A percentile compares a stretch with the other conserved stretches of the same genome.
phyloP scores from a whole-genome alignment of 169 alveolate species.

The Cryptosporidium xiaoi region DNA sequence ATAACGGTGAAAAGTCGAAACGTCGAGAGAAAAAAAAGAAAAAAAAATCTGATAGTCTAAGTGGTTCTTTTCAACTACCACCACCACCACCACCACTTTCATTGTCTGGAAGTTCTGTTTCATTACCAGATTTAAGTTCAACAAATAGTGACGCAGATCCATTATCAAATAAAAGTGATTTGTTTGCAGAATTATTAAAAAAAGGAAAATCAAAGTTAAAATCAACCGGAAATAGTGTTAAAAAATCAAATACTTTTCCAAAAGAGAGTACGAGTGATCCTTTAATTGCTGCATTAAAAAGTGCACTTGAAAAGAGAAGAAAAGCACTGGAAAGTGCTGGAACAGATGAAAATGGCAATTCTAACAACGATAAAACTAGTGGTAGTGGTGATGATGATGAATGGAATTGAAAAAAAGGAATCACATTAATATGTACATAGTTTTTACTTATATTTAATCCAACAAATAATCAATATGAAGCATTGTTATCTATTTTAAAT shows the following conservation, averaged over 20 bases:
- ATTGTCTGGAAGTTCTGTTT: neutral
- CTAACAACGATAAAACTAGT: conserved; percentile 23
- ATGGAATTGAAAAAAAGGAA: no score
- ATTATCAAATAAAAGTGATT: neutral
- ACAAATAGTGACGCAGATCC: neutral
- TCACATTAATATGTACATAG: no score
- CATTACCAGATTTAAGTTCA: neutral
- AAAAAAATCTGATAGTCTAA: neutral
- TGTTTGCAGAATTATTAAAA: neutral
- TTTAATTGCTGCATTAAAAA: no score
- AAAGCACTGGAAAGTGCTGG: conserved; percentile 4
- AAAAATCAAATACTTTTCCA: neutral
- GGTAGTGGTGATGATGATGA: neutral
- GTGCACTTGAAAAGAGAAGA: no score
- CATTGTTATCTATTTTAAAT: no score
- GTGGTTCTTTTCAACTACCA: no score
- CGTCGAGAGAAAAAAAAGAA: neutral
- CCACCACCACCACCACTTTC: neutral
- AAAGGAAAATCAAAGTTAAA: neutral
- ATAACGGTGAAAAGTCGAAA: neutral
- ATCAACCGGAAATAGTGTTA: neutral
- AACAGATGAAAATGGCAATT: neutral
- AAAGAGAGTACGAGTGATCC: no score
- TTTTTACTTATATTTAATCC: no score
- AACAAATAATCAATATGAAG: no score